phyloP scores from a whole-genome alignment of 495 filamentous ascomycete species.

The Amniculicola lignicola region DNA sequence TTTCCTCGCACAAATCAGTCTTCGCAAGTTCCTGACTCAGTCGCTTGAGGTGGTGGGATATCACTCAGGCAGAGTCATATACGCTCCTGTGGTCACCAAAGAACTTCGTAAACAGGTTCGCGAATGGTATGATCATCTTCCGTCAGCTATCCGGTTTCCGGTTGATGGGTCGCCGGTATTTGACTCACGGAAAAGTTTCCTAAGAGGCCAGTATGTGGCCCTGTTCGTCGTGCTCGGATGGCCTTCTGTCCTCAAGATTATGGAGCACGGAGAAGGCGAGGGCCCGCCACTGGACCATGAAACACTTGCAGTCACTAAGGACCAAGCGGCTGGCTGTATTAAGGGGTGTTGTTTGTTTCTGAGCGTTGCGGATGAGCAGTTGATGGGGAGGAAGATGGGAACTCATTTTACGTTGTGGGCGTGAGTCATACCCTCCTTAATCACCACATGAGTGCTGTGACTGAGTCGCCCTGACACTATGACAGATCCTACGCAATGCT shows the following conservation, averaged over 20 bases:
- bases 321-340: conserved; percentile 22
- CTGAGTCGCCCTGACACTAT: not conserved
- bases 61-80: conserved; percentile 23
- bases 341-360: conserved; percentile 12
- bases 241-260: conserved; percentile 28
- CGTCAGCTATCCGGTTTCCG: conserved; percentile 16
- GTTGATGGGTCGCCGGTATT: conserved; percentile 25
- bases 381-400: conserved; percentile 27
- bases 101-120: conserved; percentile 28
- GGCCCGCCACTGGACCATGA: not conserved
- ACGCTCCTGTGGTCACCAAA: conserved; percentile 24
- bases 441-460: not conserved
- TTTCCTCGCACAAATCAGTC: conserved; percentile 27
- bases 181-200: conserved; percentile 23
- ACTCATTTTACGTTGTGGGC: conserved; percentile 19
- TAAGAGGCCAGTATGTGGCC: conserved; percentile 26
- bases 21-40: conserved; percentile 27
- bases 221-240: conserved; percentile 24
- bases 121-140: conserved; percentile 31
- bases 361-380: conserved; percentile 24
- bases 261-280: conserved; percentile 17
- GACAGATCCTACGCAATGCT: conserved; percentile 20
- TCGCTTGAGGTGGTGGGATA: conserved; percentile 28
- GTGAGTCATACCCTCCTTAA: conserved; percentile 5
- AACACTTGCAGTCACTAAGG: conserved; percentile 7